Percentiles rank a stretch among this genome's conserved stretches.
Evolutionary conservation across 73 alveolate genomes (phyloP).

Genomic region (Diophrys sp.): DNA sequence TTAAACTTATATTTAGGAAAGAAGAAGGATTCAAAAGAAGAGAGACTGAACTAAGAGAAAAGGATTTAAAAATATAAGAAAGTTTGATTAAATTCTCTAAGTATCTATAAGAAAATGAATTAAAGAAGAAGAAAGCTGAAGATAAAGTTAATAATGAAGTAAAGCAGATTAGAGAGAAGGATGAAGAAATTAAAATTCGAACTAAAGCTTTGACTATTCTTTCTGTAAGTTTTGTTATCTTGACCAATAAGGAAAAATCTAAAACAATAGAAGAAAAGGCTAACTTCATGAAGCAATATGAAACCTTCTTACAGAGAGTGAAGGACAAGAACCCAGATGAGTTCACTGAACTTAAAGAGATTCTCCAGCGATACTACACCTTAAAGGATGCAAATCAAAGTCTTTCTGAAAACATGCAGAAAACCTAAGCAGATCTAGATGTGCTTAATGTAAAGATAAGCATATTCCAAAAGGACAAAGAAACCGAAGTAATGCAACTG

Average conservation of each 20-base stretch:
- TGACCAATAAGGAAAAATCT: slow-evolving; percentile 29
- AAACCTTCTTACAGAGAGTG: slow-evolving; percentile 36
- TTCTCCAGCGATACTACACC: slow-evolving; percentile 38
- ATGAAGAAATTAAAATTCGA: background rate
- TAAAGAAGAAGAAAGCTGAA: slow-evolving; percentile 74
- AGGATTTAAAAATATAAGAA: slow-evolving; percentile 43
- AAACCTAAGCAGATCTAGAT: slow-evolving; percentile 26
- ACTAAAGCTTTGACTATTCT: background rate
- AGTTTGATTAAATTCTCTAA: slow-evolving; percentile 72
- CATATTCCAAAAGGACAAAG: slow-evolving; percentile 20
- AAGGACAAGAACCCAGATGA: slow-evolving; percentile 49
- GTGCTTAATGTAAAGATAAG: slow-evolving; percentile 14
- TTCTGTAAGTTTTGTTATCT: background rate
- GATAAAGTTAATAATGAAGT: slow-evolving; percentile 57
- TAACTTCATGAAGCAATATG: slow-evolving; percentile 71
- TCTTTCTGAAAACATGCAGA: slow-evolving; percentile 31
- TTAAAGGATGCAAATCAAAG: slow-evolving; percentile 39
- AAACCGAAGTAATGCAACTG: slow-evolving; percentile 32
- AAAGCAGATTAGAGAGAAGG: background rate
- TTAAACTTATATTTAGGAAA: no score
- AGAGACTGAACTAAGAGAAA: slow-evolving; percentile 39
- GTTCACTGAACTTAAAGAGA: slow-evolving; percentile 41
- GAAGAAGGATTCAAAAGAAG: slow-evolving; percentile 25
- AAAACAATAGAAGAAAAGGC: slow-evolving; percentile 54
- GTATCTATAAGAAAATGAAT: slow-evolving; percentile 74